These are phyloP conservation scores for Ampelocalamus luodianensis DNA, from an alignment of 176 grass and related monocot genomes.

Conservation along the genomic window DNA sequence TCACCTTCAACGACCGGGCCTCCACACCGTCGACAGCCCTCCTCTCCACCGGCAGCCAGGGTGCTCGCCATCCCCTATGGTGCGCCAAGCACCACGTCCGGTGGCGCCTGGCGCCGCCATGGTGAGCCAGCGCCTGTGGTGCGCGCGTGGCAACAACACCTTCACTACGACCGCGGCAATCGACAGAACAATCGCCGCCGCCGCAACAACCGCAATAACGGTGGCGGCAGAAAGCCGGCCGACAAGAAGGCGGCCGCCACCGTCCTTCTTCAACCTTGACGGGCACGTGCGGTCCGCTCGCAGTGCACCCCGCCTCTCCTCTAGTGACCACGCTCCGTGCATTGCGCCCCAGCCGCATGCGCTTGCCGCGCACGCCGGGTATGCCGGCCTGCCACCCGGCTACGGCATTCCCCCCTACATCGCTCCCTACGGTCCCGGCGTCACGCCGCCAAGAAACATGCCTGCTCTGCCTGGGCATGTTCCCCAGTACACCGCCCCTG, in stretches of 20 bases:
- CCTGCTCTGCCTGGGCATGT: too few species aligned
- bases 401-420: not conserved
- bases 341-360: not conserved
- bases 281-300: too few species aligned
- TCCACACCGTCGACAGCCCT: not conserved
- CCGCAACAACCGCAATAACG: not conserved
- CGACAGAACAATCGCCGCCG: not conserved
- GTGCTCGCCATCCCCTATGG: accelerated
- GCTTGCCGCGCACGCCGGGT: not conserved
- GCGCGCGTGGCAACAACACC: not conserved
- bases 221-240: too few species aligned
- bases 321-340: too few species aligned
- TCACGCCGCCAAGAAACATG: too few species aligned
- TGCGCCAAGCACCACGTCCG: too few species aligned
- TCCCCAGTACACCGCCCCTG: too few species aligned
- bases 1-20: not conserved
- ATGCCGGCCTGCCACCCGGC: not conserved
- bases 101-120: not conserved
- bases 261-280: not conserved
- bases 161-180: accelerated
- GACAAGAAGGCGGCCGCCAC: not conserved
- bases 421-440: not conserved
- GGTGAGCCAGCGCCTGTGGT: too few species aligned
- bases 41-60: not conserved
- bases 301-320: too few species aligned